These are phyloP conservation scores for Fusarium keratoplasticum DNA, from an alignment of 2,329 filamentous ascomycete genomes.

Conservation along the genomic window DNA sequence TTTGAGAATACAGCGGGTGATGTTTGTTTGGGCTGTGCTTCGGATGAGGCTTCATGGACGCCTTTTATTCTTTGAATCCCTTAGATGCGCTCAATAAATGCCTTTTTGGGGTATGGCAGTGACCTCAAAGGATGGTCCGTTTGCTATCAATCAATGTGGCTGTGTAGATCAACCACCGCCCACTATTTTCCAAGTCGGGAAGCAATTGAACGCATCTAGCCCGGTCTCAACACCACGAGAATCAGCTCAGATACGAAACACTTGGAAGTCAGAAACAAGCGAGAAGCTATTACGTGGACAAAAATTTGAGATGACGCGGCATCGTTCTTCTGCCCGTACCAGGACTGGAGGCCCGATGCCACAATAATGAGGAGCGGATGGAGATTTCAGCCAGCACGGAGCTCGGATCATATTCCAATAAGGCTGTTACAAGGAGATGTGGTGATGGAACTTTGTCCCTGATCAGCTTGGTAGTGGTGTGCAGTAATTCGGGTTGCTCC, in stretches of 20 bases:
- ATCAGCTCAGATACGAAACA: neutral
- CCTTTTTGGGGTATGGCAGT: neutral
- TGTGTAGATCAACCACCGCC: neutral
- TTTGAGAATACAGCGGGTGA: neutral
- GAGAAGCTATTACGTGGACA: neutral
- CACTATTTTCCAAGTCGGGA: neutral
- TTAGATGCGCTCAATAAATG: slow-evolving; percentile 2
- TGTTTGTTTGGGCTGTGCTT: fast-evolving
- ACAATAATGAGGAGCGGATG: neutral
- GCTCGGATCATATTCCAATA: neutral
- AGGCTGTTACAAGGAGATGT: neutral
- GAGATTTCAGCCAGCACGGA: neutral
- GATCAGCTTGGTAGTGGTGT: neutral
- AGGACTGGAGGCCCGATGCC: neutral
- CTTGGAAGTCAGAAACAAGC: neutral
- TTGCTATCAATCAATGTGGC: neutral
- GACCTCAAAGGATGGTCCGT: neutral
- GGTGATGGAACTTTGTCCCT: neutral
- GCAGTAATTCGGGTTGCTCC: neutral
- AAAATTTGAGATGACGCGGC: neutral
- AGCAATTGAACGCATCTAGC: neutral
- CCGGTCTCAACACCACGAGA: neutral
- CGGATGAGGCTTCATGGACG: neutral
- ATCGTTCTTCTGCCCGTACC: too few species aligned
- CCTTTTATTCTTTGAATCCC: neutral